Base-by-base conservation (phyloP, 1,139 yeast species). In the Lodderomyces margitis region DNA sequence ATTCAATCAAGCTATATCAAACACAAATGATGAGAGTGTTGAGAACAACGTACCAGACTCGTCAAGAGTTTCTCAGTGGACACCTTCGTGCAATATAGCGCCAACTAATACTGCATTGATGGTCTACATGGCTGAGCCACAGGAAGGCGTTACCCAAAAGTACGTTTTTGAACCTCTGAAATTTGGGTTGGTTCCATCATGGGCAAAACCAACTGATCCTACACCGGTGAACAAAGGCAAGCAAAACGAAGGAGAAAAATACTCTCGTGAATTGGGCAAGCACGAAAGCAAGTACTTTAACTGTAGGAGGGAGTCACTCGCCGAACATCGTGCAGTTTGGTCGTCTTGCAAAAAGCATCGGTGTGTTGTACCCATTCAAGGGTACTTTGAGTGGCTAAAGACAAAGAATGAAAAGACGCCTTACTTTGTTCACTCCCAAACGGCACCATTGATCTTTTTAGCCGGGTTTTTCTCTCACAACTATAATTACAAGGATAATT, bases 371-470 rank as follows among this genome's bases (percentile, higher is more conserved):
- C 91, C 95, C 0, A 75, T 86, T 33, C 78, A 78, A 53, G 97
- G 97, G 0, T 91, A 89, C 59, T 89, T 78, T 56, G 98, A 89
- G 59, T 89, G 97, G 97, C 60, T 54, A 23, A 66, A 66, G 39
- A 45, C 54, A 14, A 56, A 55, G 2, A 61, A 55, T 41, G 67
- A 66, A 15, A 81, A 77, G 50, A 58, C 59, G 0, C 96, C 97
- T 0, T 79, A 83, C 57, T 89, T 68, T 56, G 71, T 89, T 12
- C 76, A 73, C 39, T 70, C 85, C 8, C 70, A 68, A 32, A 75
- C 74, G 41, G 58, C 66, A 0, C 67, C 76, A 7, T 53, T 88
- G 33, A 61, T 84, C 55, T 87, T 76, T 53, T 61, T 88, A 34
- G 94, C 95, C 0, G 96, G 95, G 0, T 57, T 91, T 42, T 85